phyloP scores from a whole-genome alignment of 2,329 filamentous ascomycete species.

The Lithohypha guttulata region DNA sequence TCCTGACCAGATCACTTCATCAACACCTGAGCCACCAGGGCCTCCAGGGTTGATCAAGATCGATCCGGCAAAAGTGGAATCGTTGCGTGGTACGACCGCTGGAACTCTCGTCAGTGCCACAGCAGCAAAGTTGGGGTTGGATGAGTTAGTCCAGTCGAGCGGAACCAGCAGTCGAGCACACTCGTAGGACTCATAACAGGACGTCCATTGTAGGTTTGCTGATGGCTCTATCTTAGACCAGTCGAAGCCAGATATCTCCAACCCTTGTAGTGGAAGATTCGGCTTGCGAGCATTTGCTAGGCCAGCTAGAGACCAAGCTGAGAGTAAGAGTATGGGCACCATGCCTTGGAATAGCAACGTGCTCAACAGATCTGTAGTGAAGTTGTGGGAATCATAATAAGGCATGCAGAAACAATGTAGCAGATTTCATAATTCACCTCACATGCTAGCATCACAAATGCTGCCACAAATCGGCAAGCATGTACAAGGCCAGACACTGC shows the following conservation, averaged over 20 bases:
- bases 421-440: too few relatives aligned
- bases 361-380: too few relatives aligned
- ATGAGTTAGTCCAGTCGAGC: slow-evolving; percentile 34
- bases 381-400: too few relatives aligned
- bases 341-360: too few relatives aligned
- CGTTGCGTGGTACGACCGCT: slow-evolving; percentile 27
- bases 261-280: background rate
- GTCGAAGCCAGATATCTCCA: slow-evolving; percentile 5
- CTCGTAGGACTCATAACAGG: slow-evolving; percentile 36
- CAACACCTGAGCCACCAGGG: slow-evolving; percentile 30
- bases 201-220: slow-evolving; percentile 23
- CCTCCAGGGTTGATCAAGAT: slow-evolving; percentile 40
- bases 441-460: too few relatives aligned
- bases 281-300: too few relatives aligned
- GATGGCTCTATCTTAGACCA: slow-evolving; percentile 1
- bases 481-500: too few relatives aligned
- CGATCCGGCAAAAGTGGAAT: slow-evolving; percentile 37
- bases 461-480: too few relatives aligned
- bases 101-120: slow-evolving; percentile 39
- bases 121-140: slow-evolving; percentile 27
- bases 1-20: slow-evolving; percentile 20
- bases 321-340: too few relatives aligned
- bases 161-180: slow-evolving; percentile 42
- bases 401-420: too few relatives aligned
- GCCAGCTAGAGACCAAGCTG: too few relatives aligned